These are phyloP conservation scores for Beauveria asiatica DNA, from an alignment of 2,329 filamentous ascomycete species.

Conservation along the genomic window DNA sequence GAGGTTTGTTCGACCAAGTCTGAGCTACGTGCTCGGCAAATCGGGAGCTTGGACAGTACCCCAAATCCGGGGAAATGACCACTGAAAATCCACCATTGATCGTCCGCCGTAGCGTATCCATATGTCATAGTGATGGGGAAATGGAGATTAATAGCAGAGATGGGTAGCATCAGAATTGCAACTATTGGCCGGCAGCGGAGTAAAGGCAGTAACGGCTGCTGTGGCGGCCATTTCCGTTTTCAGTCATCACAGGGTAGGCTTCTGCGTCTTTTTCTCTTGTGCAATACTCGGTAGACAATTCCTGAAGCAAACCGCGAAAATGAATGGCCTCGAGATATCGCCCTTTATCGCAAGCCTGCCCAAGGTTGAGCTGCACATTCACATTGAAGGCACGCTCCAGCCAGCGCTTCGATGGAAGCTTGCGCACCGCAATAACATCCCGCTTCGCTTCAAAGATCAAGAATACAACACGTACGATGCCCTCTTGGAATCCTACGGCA, in stretches of 20 bases:
- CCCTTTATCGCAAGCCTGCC: conserved; percentile 55
- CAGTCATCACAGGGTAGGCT: neutral
- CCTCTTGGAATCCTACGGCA: conserved; percentile 53
- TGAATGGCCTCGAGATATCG: conserved; percentile 23
- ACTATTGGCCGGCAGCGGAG: neutral
- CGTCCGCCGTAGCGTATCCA: no score
- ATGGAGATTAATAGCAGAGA: neutral
- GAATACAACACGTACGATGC: conserved; percentile 48
- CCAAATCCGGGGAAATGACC: neutral
- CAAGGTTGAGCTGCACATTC: conserved; percentile 74
- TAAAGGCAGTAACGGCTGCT: neutral
- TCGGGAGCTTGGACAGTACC: neutral
- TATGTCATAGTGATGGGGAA: neutral
- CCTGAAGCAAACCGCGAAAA: conserved; percentile 6
- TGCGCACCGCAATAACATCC: conserved; percentile 54
- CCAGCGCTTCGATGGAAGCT: conserved; percentile 61
- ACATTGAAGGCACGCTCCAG: conserved; percentile 65
- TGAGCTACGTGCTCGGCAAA: no score
- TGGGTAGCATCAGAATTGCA: neutral
- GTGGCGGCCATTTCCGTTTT: neutral
- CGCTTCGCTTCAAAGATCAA: conserved; percentile 42
- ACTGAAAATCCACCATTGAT: neutral
- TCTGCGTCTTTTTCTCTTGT: neutral
- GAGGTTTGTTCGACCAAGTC: no score
- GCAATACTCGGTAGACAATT: neutral